Base-by-base conservation (phyloP, 768 basidiomycete species). In the Mycena olivaceomarginata region DNA sequence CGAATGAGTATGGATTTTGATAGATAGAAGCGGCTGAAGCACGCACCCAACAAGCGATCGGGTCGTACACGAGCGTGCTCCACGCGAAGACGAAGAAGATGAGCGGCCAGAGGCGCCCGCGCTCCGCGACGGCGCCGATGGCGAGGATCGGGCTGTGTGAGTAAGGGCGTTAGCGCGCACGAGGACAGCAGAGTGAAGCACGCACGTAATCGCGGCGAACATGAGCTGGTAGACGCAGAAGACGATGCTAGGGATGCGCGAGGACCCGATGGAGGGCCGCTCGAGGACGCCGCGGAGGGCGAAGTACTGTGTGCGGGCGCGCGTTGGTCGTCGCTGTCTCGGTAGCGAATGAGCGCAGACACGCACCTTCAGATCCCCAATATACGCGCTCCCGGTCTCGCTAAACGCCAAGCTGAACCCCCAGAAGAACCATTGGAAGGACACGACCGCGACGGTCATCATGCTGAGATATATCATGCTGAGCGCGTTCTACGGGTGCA, bases 391-490 rank as follows among this genome's bases (percentile, higher is more conserved):
- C 6, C 89, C 96, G 0, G 90, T 92, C 16, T 96, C 95, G 76
- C 94, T 95, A 87, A 99, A 99, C 0, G 98, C 92, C 31, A 99
- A 89, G 2, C 97, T 97, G 87, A 91, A 99, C 2, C 98, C 98
- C 98, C 98, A 98, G 90, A 98, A 97, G 89, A 97, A 97, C 97
- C 97, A 98, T 94, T 97, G 62, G 13, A 20, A 37, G 67, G 0
- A 89, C 91, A 76, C 77, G 80, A 95, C 91, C 0, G 93, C 97
- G 15, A 97, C 81, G 0, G 92, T 91, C 80, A 94, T 90, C 90
- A 97, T 93, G 70, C 92, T 92, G 20, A 94, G 90, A 84, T 92
- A 97, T 20, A 98, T 94, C 93, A 98, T 95, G 53, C 93, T 95
- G 22, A 99, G 89, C 0, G 98, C 98, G 80, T 98, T 98, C 86